Percentiles rank a stretch among this genome's conserved stretches.
Conservation (phyloP, 2,329 filamentous ascomycete genomes). For the Clarireedia hainanense region DNA sequence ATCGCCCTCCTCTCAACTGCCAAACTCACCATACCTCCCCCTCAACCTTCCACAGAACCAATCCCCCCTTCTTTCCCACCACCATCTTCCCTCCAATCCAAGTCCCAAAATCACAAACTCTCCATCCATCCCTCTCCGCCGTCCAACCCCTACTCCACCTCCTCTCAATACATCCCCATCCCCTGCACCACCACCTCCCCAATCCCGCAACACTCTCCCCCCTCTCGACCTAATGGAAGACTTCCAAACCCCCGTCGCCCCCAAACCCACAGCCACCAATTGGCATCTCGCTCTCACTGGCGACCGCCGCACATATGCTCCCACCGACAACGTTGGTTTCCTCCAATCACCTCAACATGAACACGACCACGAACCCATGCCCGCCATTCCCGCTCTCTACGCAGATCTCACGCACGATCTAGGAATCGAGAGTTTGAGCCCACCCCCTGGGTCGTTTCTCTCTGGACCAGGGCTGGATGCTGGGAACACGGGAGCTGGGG, state of each 20-base stretch:
- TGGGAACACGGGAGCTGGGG: not conserved
- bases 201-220: not conserved
- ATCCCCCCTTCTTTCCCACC: not conserved
- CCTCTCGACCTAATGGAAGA: constrained; percentile 6
- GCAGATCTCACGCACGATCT: not conserved
- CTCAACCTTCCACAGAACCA: not conserved
- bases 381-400: constrained; percentile 1
- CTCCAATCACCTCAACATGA: not conserved
- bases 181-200: not conserved
- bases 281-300: constrained; percentile 6
- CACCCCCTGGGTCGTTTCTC: not conserved
- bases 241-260: not conserved
- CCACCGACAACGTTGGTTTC: not conserved
- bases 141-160: not conserved
- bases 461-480: not conserved
- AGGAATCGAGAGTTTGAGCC: not conserved
- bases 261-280: not conserved
- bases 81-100: not conserved
- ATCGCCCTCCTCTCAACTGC: no score
- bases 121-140: constrained; percentile 1
- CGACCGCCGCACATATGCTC: constrained; percentile 3
- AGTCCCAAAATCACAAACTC: not conserved
- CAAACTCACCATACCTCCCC: not conserved
- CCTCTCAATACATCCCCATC: not conserved
- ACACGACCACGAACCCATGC: constrained; percentile 1